Percentiles rank a stretch among this genome's conserved stretches.
phyloP scores from a whole-genome alignment of 2,329 filamentous ascomycete species.

The Hirsutella thompsonii region DNA sequence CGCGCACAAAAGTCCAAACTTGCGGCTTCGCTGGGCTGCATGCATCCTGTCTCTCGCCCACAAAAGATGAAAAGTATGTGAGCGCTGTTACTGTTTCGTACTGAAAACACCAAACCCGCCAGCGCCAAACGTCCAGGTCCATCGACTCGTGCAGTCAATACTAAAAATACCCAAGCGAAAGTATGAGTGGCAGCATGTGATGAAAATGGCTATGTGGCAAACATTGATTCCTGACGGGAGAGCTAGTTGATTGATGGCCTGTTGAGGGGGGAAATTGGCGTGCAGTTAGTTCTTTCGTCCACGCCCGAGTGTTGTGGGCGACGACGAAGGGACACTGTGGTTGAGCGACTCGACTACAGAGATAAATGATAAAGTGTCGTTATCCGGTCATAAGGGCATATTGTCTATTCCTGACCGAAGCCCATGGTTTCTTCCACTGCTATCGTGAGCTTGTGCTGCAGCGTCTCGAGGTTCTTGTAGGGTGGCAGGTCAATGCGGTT shows the following conservation, averaged over 20 bases:
- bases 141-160: slow-evolving; percentile 16
- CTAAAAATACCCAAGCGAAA: slow-evolving; percentile 17
- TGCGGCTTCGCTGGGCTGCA: background rate
- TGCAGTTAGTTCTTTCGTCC: too few relatives aligned
- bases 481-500: slow-evolving; percentile 91
- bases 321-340: background rate
- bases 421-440: slow-evolving; percentile 98
- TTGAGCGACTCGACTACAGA: background rate
- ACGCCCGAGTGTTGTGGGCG: background rate
- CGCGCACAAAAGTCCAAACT: background rate
- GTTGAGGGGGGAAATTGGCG: too few relatives aligned
- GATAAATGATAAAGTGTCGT: background rate
- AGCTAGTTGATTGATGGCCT: too few relatives aligned
- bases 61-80: background rate
- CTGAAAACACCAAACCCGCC: slow-evolving; percentile 10
- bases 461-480: slow-evolving; percentile 76
- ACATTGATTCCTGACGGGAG: background rate
- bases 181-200: slow-evolving; percentile 4
- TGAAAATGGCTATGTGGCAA: background rate
- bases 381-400: background rate
- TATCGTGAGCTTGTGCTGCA: slow-evolving; percentile 86
- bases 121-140: slow-evolving; percentile 18
- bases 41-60: background rate
- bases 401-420: slow-evolving; percentile 81
- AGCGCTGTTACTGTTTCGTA: slow-evolving; percentile 2